These are phyloP conservation scores for Ceratobasidium sp. DNA, from an alignment of 1,284 basidiomycete species.

Conservation along the genomic window DNA sequence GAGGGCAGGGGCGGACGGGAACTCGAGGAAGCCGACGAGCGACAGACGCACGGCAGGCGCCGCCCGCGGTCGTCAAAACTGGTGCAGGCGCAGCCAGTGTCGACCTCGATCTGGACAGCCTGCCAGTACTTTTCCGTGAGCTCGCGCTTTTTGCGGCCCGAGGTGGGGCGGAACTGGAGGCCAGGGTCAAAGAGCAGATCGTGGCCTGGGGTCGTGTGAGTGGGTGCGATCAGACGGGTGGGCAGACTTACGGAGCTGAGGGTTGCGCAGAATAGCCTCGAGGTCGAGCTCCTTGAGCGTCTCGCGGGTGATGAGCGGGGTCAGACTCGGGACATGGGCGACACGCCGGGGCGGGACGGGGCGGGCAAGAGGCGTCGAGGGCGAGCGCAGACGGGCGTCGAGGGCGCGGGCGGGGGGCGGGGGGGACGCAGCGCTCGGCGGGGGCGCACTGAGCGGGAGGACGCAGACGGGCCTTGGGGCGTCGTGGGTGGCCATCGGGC, in stretches of 20 bases:
- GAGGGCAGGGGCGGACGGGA: constrained; percentile 56
- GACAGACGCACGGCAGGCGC: constrained; percentile 69
- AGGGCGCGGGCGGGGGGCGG: background rate
- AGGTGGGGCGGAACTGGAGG: constrained; percentile 76
- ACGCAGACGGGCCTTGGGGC: constrained; percentile 24
- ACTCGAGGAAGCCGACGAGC: constrained; percentile 60
- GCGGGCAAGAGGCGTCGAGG: constrained; percentile 33
- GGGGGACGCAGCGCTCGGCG: background rate
- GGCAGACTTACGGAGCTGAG: constrained; percentile 77
- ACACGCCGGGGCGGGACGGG: constrained; percentile 25
- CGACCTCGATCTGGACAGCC: constrained; percentile 81
- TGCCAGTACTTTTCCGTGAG: constrained; percentile 86
- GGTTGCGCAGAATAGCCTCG: constrained; percentile 85
- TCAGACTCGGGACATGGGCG: constrained; percentile 62
- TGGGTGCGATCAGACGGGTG: constrained; percentile 51
- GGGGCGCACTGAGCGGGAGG: background rate
- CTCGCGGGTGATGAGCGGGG: constrained; percentile 83
- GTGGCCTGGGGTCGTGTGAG: constrained; percentile 65
- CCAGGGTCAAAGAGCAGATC: constrained; percentile 89
- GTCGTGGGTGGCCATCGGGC: constrained; percentile 28
- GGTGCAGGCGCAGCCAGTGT: constrained; percentile 84
- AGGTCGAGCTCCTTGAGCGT: constrained; percentile 88
- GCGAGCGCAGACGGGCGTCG: constrained; percentile 35
- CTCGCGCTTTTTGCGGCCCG: constrained; percentile 77
- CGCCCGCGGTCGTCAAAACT: constrained; percentile 71